Base-by-base conservation (phyloP, 2,329 filamentous ascomycete genomes). In the Ophiocordyceps sinensis region DNA sequence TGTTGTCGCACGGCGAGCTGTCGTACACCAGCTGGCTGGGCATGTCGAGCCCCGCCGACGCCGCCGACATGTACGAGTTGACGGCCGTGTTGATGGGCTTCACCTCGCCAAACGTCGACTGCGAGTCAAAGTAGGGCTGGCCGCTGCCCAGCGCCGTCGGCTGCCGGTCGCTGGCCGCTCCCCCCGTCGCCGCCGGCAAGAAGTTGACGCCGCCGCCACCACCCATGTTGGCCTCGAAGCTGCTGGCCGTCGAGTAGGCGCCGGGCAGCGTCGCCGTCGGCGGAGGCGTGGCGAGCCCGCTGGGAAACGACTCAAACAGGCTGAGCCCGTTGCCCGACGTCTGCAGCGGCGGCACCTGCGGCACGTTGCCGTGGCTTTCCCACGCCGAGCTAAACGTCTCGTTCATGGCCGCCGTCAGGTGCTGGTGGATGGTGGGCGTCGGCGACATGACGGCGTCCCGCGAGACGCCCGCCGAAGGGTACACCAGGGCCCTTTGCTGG, bases 271-370 rank as follows among this genome's bases (percentile, higher is more conserved):
- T 65, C 1, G 70, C 72, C 2, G 68, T 71, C 5, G 70, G 72
- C 4, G 73, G 73, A 21, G 75, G 73, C 6, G 75, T 77, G 26
- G 66, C 67, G 15, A 77, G 66, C 2, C 70, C 72, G 44, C 66
- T 64, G 17, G 65, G 58, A 45, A 70, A 73, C n/a, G 62, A 61
- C 46, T 74, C 70, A 19, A 74, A 62, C 23, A 74, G 53, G 30
- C 59, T 61, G 29, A 64, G 50, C 19, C 54, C 50, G 36, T 51
- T 59, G 43, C 52, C 59, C 26, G 60, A 51, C 29, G 57, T 50
- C 41, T 58, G 55, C 37, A 57, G 51, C 21, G 56, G 54, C 19
- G 56, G 53, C 5, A 62, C 53, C 40, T 62, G 59, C 9, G 59
- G 52, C 34, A 60, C 40, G 29, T 46, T 46, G 41, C 32, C 5